Evolutionary conservation across 345 rosid species (phyloP).

Genomic region (Camelina sativa): DNA sequence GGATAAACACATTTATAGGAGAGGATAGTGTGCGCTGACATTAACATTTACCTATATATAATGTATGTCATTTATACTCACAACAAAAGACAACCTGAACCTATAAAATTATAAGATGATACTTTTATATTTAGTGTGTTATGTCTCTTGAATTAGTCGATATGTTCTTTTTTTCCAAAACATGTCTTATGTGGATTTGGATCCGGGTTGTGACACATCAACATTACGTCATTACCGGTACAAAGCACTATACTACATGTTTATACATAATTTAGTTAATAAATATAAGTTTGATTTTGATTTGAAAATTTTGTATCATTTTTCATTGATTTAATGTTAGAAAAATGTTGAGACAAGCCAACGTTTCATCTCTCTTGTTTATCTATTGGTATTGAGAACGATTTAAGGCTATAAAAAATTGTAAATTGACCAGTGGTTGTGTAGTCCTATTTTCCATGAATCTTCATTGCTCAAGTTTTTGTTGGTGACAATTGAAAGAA

Average conservation of each 20-base stretch:
- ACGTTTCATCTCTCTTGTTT: not conserved
- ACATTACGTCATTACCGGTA: not conserved
- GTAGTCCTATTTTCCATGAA: not conserved
- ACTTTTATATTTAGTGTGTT: too few relatives aligned
- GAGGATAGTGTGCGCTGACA: too few relatives aligned
- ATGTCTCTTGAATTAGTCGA: not conserved
- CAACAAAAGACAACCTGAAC: too few relatives aligned
- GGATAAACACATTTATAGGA: too few relatives aligned
- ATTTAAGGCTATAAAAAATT: not conserved
- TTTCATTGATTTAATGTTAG: not conserved
- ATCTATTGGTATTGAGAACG: not conserved
- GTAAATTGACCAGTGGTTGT: not conserved
- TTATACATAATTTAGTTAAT: not conserved
- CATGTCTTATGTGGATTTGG: not conserved
- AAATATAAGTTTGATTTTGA: not conserved
- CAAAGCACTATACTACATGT: not conserved
- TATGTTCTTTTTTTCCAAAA: not conserved
- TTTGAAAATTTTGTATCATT: not conserved
- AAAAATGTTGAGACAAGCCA: not conserved
- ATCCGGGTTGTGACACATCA: not conserved
- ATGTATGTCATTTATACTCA: too few relatives aligned
- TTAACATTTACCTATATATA: too few relatives aligned
- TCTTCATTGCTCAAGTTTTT: not conserved
- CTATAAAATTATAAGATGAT: too few relatives aligned
- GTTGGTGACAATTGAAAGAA: conserved; percentile 1